Evolutionary conservation across 495 filamentous ascomycete genomes (phyloP).

Genomic region (Penicillium mononematosum): DNA sequence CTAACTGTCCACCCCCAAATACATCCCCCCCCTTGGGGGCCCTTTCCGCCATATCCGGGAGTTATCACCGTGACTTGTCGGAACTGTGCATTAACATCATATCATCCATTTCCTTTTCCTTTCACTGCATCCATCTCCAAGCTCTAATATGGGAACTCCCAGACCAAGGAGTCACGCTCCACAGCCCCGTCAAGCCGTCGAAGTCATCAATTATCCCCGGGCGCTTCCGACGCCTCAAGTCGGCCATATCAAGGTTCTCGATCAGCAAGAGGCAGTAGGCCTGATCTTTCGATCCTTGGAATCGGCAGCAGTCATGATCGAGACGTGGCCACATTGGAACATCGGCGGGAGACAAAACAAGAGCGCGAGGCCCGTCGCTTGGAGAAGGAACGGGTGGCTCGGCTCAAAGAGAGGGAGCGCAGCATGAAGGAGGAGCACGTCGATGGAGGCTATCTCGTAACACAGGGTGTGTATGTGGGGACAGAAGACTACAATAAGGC

Average conservation of each 20-base stretch:
- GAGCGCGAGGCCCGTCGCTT: constrained; percentile 82
- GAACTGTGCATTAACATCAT: background rate
- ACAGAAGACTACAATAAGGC: constrained; percentile 90
- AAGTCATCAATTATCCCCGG: constrained; percentile 39
- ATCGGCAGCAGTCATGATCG: constrained; percentile 45
- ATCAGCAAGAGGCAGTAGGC: constrained; percentile 50
- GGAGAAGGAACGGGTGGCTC: constrained; percentile 72
- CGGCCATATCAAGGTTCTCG: constrained; percentile 44
- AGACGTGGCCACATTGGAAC: constrained; percentile 46
- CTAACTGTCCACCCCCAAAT: background rate
- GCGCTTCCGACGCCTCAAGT: constrained; percentile 36
- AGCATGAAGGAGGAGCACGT: constrained; percentile 92
- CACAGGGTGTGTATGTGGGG: constrained; percentile 88
- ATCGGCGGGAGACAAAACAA: constrained; percentile 81
- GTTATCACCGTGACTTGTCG: constrained; percentile 14
- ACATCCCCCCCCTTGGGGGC: constrained; percentile 18
- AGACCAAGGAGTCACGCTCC: constrained; percentile 58
- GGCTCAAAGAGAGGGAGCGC: constrained; percentile 80
- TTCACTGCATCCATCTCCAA: constrained; percentile 11
- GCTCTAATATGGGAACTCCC: constrained; percentile 53
- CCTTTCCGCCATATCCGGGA: constrained; percentile 15
- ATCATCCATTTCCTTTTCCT: constrained; percentile 1
- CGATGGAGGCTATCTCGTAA: constrained; percentile 93
- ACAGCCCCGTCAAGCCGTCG: constrained; percentile 33
- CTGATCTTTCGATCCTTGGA: constrained; percentile 57